These are phyloP conservation scores for Xylaria sp. DNA, from an alignment of 2,329 filamentous ascomycete species.

Conservation along the genomic window DNA sequence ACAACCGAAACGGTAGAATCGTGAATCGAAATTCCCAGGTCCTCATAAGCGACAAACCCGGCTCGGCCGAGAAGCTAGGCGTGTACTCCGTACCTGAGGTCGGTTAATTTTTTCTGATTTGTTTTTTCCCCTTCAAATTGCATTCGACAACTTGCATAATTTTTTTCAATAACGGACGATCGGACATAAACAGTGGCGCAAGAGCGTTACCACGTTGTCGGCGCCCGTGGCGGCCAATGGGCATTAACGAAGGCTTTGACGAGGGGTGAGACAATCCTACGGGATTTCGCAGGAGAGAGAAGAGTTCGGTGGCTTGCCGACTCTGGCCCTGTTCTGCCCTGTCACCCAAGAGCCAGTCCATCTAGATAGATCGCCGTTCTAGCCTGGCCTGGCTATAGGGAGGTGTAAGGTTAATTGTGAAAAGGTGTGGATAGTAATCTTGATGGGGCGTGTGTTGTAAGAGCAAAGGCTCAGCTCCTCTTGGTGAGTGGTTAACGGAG, in stretches of 20 bases:
- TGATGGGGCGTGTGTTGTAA: slow-evolving; percentile 20
- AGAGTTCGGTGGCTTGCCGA: slow-evolving; percentile 29
- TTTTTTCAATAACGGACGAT: slow-evolving; percentile 2
- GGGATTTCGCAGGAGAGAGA: slow-evolving; percentile 20
- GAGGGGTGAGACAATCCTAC: slow-evolving; percentile 20
- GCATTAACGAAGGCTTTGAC: slow-evolving; percentile 2
- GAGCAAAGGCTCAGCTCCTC: slow-evolving; percentile 13
- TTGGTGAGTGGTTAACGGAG: slow-evolving; percentile 22
- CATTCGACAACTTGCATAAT: background rate
- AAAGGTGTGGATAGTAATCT: slow-evolving; percentile 33
- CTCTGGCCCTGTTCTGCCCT: slow-evolving; percentile 29
- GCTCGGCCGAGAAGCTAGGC: slow-evolving; percentile 2
- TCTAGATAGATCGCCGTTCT: slow-evolving; percentile 25
- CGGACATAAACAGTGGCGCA: slow-evolving; percentile 21
- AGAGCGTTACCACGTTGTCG: slow-evolving; percentile 35
- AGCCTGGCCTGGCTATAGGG: slow-evolving; percentile 20
- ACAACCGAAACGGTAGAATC: slow-evolving; percentile 17
- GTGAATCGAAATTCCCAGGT: background rate
- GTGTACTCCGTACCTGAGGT: background rate
- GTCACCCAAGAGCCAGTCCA: slow-evolving; percentile 1
- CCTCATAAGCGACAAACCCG: slow-evolving; percentile 13
- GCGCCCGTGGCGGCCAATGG: slow-evolving; percentile 35
- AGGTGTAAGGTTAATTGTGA: slow-evolving; percentile 20
- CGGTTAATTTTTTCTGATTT: background rate
- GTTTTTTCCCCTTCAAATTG: slow-evolving; percentile 7